Conservation (phyloP, 805 yeast species). For the Saturnispora besseyi region DNA sequence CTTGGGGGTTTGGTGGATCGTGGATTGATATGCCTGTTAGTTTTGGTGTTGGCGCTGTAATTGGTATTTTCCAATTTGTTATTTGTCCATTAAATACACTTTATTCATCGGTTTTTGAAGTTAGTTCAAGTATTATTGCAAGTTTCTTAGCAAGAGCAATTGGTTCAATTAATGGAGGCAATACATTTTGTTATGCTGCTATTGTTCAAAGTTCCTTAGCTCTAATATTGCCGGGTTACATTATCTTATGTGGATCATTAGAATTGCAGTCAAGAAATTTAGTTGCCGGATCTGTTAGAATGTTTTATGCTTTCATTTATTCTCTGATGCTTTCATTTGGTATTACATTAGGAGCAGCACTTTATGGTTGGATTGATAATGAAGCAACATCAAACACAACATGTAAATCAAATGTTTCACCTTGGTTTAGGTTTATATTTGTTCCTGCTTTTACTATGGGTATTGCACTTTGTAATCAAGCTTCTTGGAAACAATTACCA, state of each 20-base stretch:
- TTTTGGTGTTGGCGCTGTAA: slow-evolving; percentile 69
- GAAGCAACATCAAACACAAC: slow-evolving; percentile 56
- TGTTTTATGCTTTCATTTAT: slow-evolving; percentile 94
- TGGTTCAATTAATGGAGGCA: slow-evolving; percentile 64
- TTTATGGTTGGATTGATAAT: slow-evolving; percentile 91
- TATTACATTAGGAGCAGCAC: slow-evolving; percentile 84
- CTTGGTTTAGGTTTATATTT: slow-evolving; percentile 56
- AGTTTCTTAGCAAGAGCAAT: slow-evolving; percentile 82
- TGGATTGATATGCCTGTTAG: slow-evolving; percentile 86
- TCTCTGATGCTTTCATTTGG: slow-evolving; percentile 90
- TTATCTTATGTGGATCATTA: slow-evolving; percentile 83
- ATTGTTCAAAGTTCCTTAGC: slow-evolving; percentile 87
- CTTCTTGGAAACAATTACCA: slow-evolving; percentile 73
- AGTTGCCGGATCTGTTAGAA: slow-evolving; percentile 91
- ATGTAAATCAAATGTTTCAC: slow-evolving; percentile 48
- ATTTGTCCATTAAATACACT: slow-evolving; percentile 76
- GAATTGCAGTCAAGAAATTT: slow-evolving; percentile 84
- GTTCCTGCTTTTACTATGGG: slow-evolving; percentile 65
- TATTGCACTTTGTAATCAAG: slow-evolving; percentile 74
- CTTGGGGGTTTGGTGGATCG: slow-evolving; percentile 80
- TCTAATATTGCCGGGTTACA: slow-evolving; percentile 87
- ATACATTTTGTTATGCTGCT: slow-evolving; percentile 75
- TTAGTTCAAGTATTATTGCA: slow-evolving; percentile 80
- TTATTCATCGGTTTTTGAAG: slow-evolving; percentile 87
- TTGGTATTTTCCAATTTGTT: slow-evolving; percentile 73